phyloP scores from a whole-genome alignment of 495 filamentous ascomycete genomes.

The Astrothelium subdiscretum region DNA sequence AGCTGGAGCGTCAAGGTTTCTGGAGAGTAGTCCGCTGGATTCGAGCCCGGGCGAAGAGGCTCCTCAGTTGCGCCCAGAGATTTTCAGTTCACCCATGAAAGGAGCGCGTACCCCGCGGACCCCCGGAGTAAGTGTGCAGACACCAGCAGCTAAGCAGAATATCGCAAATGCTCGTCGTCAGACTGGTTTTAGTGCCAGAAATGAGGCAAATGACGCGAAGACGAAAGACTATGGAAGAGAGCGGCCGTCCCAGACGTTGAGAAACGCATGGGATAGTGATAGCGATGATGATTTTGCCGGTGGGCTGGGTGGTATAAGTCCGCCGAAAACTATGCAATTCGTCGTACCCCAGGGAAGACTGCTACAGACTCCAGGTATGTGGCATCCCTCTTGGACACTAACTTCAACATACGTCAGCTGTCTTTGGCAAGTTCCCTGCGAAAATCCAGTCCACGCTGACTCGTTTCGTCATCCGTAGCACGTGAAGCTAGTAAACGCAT shows the following conservation, averaged over 20 bases:
- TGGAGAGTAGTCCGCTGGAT: conserved; percentile 34
- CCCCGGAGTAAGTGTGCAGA: conserved; percentile 68
- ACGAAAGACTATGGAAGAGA: not conserved
- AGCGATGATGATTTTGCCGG: conserved; percentile 44
- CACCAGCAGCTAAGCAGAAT: conserved; percentile 5
- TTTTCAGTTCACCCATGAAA: conserved; percentile 64
- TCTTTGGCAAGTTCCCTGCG: not conserved
- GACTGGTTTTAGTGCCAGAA: not conserved
- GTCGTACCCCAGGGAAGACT: conserved; percentile 76
- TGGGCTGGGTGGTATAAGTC: conserved; percentile 51
- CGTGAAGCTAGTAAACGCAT: conserved; percentile 86
- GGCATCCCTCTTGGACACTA: not conserved
- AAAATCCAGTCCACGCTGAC: not conserved
- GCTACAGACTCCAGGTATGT: conserved; percentile 80
- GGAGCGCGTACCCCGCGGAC: conserved; percentile 46
- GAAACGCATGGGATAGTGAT: conserved; percentile 15
- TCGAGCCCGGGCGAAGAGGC: conserved; percentile 69
- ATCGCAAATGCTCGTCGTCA: not conserved
- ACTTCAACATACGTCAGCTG: not conserved
- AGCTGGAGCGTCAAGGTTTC: conserved; percentile 19
- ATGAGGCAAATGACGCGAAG: not conserved
- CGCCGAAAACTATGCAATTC: conserved; percentile 97
- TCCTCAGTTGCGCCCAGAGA: conserved; percentile 69
- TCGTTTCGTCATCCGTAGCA: conserved; percentile 34
- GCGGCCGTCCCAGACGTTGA: not conserved